A percentile compares a stretch with the other conserved stretches of the same genome.
phyloP scores from a whole-genome alignment of 345 rosid species.

The Linum trigynum region DNA sequence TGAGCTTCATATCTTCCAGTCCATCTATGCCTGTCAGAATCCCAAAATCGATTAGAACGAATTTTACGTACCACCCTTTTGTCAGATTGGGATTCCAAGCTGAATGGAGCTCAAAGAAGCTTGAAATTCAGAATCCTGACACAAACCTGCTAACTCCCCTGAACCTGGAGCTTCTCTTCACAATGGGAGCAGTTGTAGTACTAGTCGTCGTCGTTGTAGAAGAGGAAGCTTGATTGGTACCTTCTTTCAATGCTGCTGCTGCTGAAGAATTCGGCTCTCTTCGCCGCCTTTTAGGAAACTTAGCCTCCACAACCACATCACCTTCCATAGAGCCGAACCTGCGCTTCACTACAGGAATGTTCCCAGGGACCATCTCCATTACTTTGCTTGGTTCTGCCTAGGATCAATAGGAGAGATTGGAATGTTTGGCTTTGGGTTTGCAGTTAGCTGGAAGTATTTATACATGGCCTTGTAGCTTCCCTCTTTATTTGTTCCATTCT shows the following conservation, averaged over 20 bases:
- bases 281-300: not conserved
- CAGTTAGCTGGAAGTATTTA: too few species aligned
- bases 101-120: not conserved
- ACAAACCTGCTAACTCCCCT: slow-evolving; percentile 36
- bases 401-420: not conserved
- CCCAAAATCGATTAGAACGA: not conserved
- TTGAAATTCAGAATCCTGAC: not conserved
- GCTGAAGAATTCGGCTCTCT: not conserved
- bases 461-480: not conserved
- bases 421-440: too few species aligned
- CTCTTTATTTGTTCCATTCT: not conserved
- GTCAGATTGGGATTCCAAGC: not conserved
- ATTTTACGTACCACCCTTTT: too few species aligned
- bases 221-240: not conserved
- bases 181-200: slow-evolving; percentile 19
- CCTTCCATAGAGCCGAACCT: not conserved
- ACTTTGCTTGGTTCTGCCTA: not conserved
- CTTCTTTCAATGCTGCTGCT: not conserved
- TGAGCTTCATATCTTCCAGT: slow-evolving; percentile 41
- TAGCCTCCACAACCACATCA: not conserved
- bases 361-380: not conserved
- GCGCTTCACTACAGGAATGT: not conserved
- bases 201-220: not conserved
- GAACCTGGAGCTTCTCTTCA: slow-evolving; percentile 38
- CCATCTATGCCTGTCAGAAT: slow-evolving; percentile 28